Conservation (phyloP, 73 alveolate species). For the Paramecium tetraurelia region DNA sequence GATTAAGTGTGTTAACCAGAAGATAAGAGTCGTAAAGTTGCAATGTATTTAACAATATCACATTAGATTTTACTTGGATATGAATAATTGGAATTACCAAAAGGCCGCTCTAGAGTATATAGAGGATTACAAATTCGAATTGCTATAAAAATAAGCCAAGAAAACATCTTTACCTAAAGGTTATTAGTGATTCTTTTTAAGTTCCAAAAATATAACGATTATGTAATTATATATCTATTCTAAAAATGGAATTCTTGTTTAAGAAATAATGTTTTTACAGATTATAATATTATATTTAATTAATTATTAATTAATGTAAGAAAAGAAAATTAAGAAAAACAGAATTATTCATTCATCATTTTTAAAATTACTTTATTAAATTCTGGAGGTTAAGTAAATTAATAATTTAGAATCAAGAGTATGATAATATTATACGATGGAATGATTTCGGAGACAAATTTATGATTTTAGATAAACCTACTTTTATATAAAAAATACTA, state of each 20-base stretch:
- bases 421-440: neutral
- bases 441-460: neutral
- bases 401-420: neutral
- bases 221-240: neutral
- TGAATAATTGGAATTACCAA: neutral
- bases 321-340: neutral
- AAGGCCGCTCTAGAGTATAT: neutral
- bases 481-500: neutral
- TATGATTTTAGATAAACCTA: neutral
- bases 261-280: neutral
- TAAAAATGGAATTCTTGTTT: neutral
- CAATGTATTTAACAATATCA: neutral
- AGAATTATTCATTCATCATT: neutral
- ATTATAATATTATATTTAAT: neutral
- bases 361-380: neutral
- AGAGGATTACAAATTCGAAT: neutral
- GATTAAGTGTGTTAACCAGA: neutral
- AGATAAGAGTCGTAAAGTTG: slow-evolving; percentile 29
- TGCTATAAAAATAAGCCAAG: neutral
- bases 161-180: neutral
- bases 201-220: neutral
- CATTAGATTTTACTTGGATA: neutral
- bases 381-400: neutral
- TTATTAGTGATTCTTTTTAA: neutral
- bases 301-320: neutral